Evolutionary conservation across 345 rosid species (phyloP).

Genomic region (Eucalyptus sp.): DNA sequence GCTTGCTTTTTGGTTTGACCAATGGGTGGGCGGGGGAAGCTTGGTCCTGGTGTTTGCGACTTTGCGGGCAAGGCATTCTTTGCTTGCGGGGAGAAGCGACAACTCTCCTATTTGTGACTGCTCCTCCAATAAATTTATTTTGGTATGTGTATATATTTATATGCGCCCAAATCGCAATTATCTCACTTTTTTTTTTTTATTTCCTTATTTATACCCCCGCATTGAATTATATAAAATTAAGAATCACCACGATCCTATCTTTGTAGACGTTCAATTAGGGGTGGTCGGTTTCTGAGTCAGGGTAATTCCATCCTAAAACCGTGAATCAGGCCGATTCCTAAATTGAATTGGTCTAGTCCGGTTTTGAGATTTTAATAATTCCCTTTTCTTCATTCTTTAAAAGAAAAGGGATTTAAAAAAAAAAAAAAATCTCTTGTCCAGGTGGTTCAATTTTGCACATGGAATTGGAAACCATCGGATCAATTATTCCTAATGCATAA

Average conservation of each 20-base stretch:
- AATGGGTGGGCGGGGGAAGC: background rate
- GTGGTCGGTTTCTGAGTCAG: accelerated
- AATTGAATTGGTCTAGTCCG: accelerated
- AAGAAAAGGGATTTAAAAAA: too few species aligned
- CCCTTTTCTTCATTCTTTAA: too few species aligned
- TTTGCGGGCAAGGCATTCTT: background rate
- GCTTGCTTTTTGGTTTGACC: background rate
- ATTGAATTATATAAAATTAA: background rate
- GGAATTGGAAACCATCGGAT: accelerated
- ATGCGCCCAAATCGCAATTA: background rate
- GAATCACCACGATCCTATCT: background rate
- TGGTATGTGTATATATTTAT: background rate
- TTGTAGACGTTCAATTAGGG: too few species aligned
- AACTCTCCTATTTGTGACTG: background rate
- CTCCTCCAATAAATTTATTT: background rate
- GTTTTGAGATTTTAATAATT: too few species aligned
- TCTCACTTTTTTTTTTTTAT: background rate
- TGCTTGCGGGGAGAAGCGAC: background rate
- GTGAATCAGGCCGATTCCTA: accelerated
- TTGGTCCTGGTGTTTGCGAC: background rate
- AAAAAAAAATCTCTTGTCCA: too few species aligned
- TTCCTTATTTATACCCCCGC: accelerated
- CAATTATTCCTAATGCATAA: too few species aligned
- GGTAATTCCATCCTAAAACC: accelerated
- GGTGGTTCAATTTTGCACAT: accelerated